phyloP scores from a whole-genome alignment of 768 basidiomycete genomes.

The Collybia sp. region DNA sequence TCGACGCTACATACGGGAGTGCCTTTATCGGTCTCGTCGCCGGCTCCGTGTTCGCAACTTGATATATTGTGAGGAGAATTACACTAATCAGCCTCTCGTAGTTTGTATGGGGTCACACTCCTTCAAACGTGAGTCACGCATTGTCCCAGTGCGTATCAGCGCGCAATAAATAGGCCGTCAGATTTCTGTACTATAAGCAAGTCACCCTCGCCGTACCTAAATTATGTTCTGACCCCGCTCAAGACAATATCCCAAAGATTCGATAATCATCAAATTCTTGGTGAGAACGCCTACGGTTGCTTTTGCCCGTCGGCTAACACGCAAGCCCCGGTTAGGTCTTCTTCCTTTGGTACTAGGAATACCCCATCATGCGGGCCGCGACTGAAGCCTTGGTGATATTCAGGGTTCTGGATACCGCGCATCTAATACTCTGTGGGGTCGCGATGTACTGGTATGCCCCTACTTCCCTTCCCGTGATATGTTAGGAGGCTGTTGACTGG shows the following conservation, averaged over 20 bases:
- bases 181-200: slow-evolving; percentile 40
- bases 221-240: background rate
- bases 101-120: slow-evolving; percentile 43
- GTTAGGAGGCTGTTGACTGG: background rate
- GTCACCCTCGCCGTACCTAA: background rate
- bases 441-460: slow-evolving; percentile 42
- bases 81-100: slow-evolving; percentile 12
- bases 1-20: slow-evolving; percentile 37
- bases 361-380: background rate
- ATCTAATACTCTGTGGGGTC: slow-evolving; percentile 38
- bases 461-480: too few relatives aligned
- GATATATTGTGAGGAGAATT: background rate
- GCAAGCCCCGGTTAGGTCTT: slow-evolving; percentile 22
- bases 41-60: slow-evolving; percentile 33
- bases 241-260: slow-evolving; percentile 37
- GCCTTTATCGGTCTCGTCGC: slow-evolving; percentile 40
- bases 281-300: slow-evolving; percentile 17
- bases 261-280: slow-evolving; percentile 31
- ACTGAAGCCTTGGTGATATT: background rate
- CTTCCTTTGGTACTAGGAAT: slow-evolving; percentile 24
- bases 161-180: slow-evolving; percentile 8
- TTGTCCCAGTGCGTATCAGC: slow-evolving; percentile 1
- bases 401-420: slow-evolving; percentile 38
- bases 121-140: slow-evolving; percentile 31
- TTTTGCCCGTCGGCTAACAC: background rate